Base-by-base conservation (phyloP, 2,329 filamentous ascomycete species). In the Nemania bipapillata region DNA sequence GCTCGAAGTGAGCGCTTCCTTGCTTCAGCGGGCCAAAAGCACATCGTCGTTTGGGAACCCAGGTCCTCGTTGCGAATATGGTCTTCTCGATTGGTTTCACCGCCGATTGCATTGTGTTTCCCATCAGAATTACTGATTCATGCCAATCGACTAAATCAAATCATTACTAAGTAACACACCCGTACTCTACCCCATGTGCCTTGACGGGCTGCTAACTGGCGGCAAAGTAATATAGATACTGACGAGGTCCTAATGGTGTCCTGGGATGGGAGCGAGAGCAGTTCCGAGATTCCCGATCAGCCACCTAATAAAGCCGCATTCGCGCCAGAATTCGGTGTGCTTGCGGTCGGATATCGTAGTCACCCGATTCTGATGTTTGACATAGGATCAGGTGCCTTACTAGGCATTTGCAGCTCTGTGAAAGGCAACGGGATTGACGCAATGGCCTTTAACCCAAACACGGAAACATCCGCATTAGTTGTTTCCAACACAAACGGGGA, bases 401-500 rank as follows among this genome's bases (percentile, higher is more conserved):
- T 76, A 24, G 74, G 74, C 0, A 22, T 57, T 45, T 76, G 73
- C 32, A 20, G 53, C 9, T 58, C 67, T 8, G 45, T 53, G 5
- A 56, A 62, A 26, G 72, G 71, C 56, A 74, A 74, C 58, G 74
- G 74, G 7, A 68, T 79, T 55, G 59, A 75, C 35, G 69, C 63
- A 45, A 74, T 78, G 68, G 64, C 54, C 4, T 78, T 79, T 65
- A 77, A 75, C 52, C 74, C 74, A 9, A 76, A 77, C 63, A 67
- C 72, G 0, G 74, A 76, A 11, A 68, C 76, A 3, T 63, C 72
- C 15, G 68, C 68, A 1, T 67, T 79, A 12, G 47, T 74, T 2
- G 75, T 76, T 4, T 73, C 74, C 0, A 76, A 72, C 37, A 32
- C 57, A 8, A 64, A 74, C 37, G 77, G 77, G 7, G 69, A 64